Evolutionary conservation across 1,139 yeast genomes (phyloP).

Genomic region (Hansenula lynferdii): DNA sequence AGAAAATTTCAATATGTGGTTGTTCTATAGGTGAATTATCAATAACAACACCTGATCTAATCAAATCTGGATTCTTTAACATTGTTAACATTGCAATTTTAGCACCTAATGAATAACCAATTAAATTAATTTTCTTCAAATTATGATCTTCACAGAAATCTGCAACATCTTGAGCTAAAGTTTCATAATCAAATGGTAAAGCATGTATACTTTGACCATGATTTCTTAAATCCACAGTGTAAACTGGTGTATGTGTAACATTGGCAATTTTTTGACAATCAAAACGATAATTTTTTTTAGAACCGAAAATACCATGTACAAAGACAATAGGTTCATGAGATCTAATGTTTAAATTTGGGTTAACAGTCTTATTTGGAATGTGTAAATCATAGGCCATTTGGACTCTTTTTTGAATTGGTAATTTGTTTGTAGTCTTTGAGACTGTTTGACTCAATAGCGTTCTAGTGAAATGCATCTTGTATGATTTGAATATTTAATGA

Average conservation of each 20-base stretch:
- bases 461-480: slow-evolving; percentile 6
- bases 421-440: slow-evolving; percentile 13
- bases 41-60: slow-evolving; percentile 36
- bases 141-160: slow-evolving; percentile 27
- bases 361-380: slow-evolving; percentile 21
- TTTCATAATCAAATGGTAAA: slow-evolving; percentile 35
- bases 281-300: slow-evolving; percentile 34
- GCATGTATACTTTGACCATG: slow-evolving; percentile 42
- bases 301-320: slow-evolving; percentile 47
- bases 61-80: slow-evolving; percentile 33
- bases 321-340: slow-evolving; percentile 33
- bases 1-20: slow-evolving; percentile 19
- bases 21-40: slow-evolving; percentile 41
- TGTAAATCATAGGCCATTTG: slow-evolving; percentile 21
- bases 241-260: slow-evolving; percentile 28
- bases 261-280: slow-evolving; percentile 33
- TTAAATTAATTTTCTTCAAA: slow-evolving; percentile 29
- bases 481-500: background rate
- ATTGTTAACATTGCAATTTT: slow-evolving; percentile 43
- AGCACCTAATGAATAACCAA: slow-evolving; percentile 53
- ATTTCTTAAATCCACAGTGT: slow-evolving; percentile 42
- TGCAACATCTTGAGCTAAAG: slow-evolving; percentile 38
- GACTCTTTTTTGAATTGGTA: slow-evolving; percentile 22
- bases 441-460: slow-evolving; percentile 2
- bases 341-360: slow-evolving; percentile 20